Evolutionary conservation across 1,139 yeast species (phyloP).

Genomic region (Nakaseomyces sp.): DNA sequence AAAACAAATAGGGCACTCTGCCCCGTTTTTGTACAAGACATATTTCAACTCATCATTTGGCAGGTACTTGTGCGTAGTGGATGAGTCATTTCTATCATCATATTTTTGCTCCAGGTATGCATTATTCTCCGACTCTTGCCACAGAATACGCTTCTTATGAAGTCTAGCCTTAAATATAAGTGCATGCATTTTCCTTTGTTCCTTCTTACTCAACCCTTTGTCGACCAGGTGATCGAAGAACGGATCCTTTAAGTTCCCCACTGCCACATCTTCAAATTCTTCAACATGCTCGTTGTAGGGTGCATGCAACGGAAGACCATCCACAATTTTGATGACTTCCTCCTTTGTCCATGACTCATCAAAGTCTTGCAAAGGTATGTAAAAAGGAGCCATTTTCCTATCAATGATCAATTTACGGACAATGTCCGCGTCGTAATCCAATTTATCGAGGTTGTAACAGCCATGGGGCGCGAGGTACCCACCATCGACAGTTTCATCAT

Average conservation of each 20-base stretch:
- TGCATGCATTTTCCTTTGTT: slow-evolving; percentile 43
- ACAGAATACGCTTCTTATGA: slow-evolving; percentile 38
- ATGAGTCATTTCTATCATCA: slow-evolving; percentile 8
- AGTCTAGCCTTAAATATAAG: slow-evolving; percentile 44
- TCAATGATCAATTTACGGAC: slow-evolving; percentile 59
- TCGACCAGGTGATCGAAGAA: slow-evolving; percentile 38
- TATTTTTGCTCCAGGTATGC: slow-evolving; percentile 38
- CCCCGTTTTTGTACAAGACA: slow-evolving; percentile 51
- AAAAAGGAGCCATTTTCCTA: slow-evolving; percentile 80
- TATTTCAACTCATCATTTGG: slow-evolving; percentile 40
- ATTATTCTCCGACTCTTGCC: slow-evolving; percentile 49
- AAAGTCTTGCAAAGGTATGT: slow-evolving; percentile 78
- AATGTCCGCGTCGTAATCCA: slow-evolving; percentile 64
- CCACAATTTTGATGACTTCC: slow-evolving; percentile 51
- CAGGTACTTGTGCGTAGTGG: slow-evolving; percentile 18
- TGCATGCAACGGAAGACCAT: slow-evolving; percentile 50
- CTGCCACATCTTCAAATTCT: slow-evolving; percentile 40
- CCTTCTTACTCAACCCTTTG: slow-evolving; percentile 39
- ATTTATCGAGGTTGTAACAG: slow-evolving; percentile 60
- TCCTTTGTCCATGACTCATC: slow-evolving; percentile 67
- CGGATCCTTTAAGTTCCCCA: slow-evolving; percentile 36
- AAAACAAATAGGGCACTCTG: slow-evolving; percentile 93
- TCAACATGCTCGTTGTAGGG: slow-evolving; percentile 43
- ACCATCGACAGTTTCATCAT: slow-evolving; percentile 61
- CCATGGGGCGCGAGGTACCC: slow-evolving; percentile 84